Evolutionary conservation across 2,329 filamentous ascomycete species (phyloP).

Genomic region (Arachnomyces sp.): DNA sequence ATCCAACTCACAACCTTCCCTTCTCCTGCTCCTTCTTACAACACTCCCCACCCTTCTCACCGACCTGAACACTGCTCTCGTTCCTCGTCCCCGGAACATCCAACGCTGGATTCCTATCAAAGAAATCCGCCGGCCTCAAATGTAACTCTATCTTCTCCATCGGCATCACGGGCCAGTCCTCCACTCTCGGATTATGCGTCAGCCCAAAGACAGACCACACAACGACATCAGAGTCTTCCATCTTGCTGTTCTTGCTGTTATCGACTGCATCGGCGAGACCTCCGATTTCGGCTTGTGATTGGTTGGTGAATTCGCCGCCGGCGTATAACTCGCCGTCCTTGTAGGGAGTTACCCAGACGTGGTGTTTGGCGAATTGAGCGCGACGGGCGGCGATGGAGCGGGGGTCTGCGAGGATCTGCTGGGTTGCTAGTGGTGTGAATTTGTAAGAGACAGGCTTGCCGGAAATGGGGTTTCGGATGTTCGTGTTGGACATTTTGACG

Average conservation of each 20-base stretch:
- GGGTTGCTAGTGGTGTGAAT: conserved; percentile 39
- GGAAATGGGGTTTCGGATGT: conserved; percentile 35
- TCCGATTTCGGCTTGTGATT: conserved; percentile 36
- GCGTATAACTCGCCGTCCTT: conserved; percentile 44
- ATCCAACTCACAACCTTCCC: no score
- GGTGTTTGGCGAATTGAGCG: conserved; percentile 43
- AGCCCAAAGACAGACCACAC: conserved; percentile 45
- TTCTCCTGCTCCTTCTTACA: not conserved
- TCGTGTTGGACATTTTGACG: conserved; percentile 44
- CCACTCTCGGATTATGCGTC: conserved; percentile 46
- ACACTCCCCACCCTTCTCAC: conserved; percentile 1
- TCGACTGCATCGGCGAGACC: conserved; percentile 39
- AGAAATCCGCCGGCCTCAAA: conserved; percentile 44
- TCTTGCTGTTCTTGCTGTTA: conserved; percentile 33
- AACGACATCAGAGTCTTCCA: conserved; percentile 39
- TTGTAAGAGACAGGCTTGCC: conserved; percentile 43
- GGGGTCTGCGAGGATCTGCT: conserved; percentile 41
- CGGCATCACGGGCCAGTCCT: conserved; percentile 46
- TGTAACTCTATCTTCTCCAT: conserved; percentile 42
- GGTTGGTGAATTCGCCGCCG: conserved; percentile 42
- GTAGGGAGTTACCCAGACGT: conserved; percentile 47
- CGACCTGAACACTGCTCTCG: conserved; percentile 17
- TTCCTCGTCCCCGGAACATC: conserved; percentile 36
- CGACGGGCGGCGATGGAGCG: conserved; percentile 38
- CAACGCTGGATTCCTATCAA: conserved; percentile 41